A percentile compares a stretch with the other conserved stretches of the same genome.
Conservation (phyloP, 768 basidiomycete species). For the Leucogyrophana mollusca region DNA sequence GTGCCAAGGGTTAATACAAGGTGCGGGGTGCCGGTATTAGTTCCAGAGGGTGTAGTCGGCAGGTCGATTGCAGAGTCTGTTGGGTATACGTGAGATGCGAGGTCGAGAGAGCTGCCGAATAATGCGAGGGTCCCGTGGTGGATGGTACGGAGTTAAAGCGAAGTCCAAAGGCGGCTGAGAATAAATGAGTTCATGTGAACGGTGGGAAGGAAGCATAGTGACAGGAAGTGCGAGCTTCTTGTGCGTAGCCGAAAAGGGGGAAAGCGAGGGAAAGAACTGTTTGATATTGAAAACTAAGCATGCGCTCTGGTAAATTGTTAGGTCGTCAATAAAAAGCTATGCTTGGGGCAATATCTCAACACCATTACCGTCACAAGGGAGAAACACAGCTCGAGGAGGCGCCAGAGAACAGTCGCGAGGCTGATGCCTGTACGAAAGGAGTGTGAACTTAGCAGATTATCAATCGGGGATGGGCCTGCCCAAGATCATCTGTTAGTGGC, state of each 20-base stretch:
- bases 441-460: constrained; percentile 21
- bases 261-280: constrained; percentile 18
- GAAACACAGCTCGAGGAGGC: constrained; percentile 27
- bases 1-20: too few relatives aligned
- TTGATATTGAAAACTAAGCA: constrained; percentile 33
- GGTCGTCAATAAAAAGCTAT: constrained; percentile 1
- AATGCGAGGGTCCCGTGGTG: constrained; percentile 5
- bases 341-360: background rate
- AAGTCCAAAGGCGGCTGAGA: too few relatives aligned
- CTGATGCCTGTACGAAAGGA: constrained; percentile 23
- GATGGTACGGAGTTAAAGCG: background rate
- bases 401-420: constrained; percentile 26
- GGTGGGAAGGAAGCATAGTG: background rate
- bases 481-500: constrained; percentile 1
- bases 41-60: constrained; percentile 13
- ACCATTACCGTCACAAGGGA: constrained; percentile 44
- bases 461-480: constrained; percentile 10
- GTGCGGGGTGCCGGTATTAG: constrained; percentile 1
- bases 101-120: constrained; percentile 11
- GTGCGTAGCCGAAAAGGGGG: constrained; percentile 1
- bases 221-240: too few relatives aligned
- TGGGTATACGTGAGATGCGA: constrained; percentile 47
- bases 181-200: too few relatives aligned
- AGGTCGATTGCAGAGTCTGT: constrained; percentile 37
- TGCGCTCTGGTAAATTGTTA: constrained; percentile 29